These are phyloP conservation scores for Aspergillus jensenii DNA, from an alignment of 2,329 filamentous ascomycete species.

Conservation along the genomic window DNA sequence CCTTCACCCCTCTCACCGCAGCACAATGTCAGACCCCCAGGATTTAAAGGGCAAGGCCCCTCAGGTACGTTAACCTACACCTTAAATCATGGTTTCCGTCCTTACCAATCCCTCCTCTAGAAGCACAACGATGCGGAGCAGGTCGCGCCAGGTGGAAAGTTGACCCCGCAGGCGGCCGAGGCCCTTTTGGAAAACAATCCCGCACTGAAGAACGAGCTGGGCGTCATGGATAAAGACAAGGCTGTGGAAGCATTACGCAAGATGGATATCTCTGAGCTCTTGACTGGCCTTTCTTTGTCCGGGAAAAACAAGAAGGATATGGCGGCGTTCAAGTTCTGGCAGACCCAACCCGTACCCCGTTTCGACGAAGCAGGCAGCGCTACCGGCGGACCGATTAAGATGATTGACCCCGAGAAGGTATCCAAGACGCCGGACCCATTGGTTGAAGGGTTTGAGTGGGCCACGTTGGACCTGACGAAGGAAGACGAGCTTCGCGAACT, in stretches of 20 bases:
- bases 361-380: conserved; percentile 63
- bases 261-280: conserved; percentile 48
- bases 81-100: background rate
- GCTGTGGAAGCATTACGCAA: conserved; percentile 52
- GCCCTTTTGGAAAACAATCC: conserved; percentile 51
- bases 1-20: conserved; percentile 10
- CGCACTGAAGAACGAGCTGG: conserved; percentile 70
- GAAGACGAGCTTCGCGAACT: conserved; percentile 81
- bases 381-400: conserved; percentile 80
- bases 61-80: conserved; percentile 12
- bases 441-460: conserved; percentile 88
- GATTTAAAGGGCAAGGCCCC: conserved; percentile 35
- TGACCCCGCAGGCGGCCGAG: conserved; percentile 40
- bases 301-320: conserved; percentile 95
- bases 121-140: conserved; percentile 23
- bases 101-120: conserved; percentile 13
- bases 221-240: conserved; percentile 66
- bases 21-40: conserved; percentile 36
- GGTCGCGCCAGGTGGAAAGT: conserved; percentile 24
- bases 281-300: conserved; percentile 62
- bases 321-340: conserved; percentile 98
- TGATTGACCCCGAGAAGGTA: conserved; percentile 75
- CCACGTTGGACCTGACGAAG: conserved; percentile 79
- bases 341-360: conserved; percentile 89
- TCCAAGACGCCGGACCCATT: conserved; percentile 74